Conservation (phyloP, 768 basidiomycete genomes). For the Neoboletus subvelutipes region DNA sequence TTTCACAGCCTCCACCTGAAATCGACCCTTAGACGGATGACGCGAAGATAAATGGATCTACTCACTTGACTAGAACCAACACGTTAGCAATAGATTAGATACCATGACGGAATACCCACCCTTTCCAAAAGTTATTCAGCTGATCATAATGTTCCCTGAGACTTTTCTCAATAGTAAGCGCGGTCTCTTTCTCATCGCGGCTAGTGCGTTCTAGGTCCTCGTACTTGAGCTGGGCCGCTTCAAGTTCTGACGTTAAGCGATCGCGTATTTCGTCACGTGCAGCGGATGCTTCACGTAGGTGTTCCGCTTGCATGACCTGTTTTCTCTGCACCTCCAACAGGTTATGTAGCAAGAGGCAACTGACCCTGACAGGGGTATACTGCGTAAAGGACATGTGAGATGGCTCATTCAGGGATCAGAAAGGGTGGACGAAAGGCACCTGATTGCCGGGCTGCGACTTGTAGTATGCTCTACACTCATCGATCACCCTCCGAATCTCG, state of each 20-base stretch:
- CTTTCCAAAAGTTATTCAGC: constrained; percentile 43
- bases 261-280: constrained; percentile 35
- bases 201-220: constrained; percentile 41
- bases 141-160: constrained; percentile 52
- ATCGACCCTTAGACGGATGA: constrained; percentile 8
- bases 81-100: constrained; percentile 19
- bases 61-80: constrained; percentile 35
- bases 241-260: constrained; percentile 31
- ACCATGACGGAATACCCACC: constrained; percentile 27
- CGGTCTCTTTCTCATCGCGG: constrained; percentile 51
- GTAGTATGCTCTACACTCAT: constrained; percentile 50
- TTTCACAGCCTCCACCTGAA: constrained; percentile 24
- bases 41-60: constrained; percentile 12
- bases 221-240: constrained; percentile 41
- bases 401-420: constrained; percentile 9
- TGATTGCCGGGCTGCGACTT: constrained; percentile 43
- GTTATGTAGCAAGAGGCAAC: constrained; percentile 49
- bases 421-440: constrained; percentile 33
- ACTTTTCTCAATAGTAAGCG: constrained; percentile 50
- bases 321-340: constrained; percentile 48
- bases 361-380: constrained; percentile 53
- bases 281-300: constrained; percentile 30
- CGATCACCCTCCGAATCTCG: constrained; percentile 49
- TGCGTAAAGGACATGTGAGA: constrained; percentile 22
- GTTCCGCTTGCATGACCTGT: constrained; percentile 36